Conservation (phyloP, 2,329 filamentous ascomycete genomes). For the Colletotrichum aenigma region DNA sequence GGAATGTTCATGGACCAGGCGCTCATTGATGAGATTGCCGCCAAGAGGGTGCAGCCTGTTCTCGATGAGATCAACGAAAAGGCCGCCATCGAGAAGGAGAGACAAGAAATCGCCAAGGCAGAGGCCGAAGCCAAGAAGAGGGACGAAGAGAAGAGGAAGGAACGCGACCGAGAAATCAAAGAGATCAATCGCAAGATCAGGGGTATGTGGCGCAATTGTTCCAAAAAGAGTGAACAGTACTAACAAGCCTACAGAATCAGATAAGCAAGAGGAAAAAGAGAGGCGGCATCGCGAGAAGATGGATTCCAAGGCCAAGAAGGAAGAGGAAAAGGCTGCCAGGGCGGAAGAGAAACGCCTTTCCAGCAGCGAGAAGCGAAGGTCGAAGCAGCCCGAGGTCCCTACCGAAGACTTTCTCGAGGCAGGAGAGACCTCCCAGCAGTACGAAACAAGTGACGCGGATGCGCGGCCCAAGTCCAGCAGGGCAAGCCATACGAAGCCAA, state of each 20-base stretch:
- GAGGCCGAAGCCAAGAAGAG: conserved; percentile 71
- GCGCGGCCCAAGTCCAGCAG: neutral
- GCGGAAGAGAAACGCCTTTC: conserved; percentile 55
- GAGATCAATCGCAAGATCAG: conserved; percentile 60
- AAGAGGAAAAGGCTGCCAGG: conserved; percentile 56
- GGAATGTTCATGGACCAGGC: conserved; percentile 80
- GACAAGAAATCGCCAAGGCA: conserved; percentile 64
- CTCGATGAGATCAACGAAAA: conserved; percentile 84
- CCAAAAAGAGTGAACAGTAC: neutral
- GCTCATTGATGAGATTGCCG: conserved; percentile 81
- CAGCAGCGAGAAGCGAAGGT: conserved; percentile 59
- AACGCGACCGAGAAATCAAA: conserved; percentile 53
- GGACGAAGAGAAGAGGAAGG: conserved; percentile 60
- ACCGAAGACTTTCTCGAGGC: neutral
- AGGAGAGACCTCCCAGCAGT: neutral
- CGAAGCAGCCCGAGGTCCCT: conserved; percentile 28
- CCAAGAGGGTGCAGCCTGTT: conserved; percentile 78
- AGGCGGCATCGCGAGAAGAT: conserved; percentile 56
- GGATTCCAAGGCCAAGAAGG: conserved; percentile 47
- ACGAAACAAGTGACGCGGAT: neutral
- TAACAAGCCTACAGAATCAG: conserved; percentile 41
- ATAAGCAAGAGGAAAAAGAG: conserved; percentile 50
- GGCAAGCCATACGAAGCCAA: conserved; percentile 15
- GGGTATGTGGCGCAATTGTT: conserved; percentile 49
- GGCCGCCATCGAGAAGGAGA: conserved; percentile 73